Percentiles rank a stretch among this genome's conserved stretches.
Conservation (phyloP, 2,329 filamentous ascomycete genomes). For the Dryadomyces quercus-mongolicae region DNA sequence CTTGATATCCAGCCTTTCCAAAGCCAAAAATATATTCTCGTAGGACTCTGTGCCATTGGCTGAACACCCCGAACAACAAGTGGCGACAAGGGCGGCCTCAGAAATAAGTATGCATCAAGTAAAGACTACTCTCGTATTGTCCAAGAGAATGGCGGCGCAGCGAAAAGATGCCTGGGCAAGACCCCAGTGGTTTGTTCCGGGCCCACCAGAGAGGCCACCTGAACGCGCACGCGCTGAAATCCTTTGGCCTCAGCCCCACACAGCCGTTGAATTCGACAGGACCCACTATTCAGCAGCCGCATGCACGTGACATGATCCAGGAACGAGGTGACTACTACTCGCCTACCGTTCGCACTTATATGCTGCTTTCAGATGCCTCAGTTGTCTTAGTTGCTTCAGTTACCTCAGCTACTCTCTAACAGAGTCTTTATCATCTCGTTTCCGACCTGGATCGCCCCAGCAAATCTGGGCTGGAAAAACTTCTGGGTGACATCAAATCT, state of each 20-base stretch:
- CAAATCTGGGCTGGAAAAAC: slow-evolving; percentile 86
- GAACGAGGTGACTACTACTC: too few relatives aligned
- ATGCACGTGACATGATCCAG: background rate
- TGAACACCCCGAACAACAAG: too few relatives aligned
- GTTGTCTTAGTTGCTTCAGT: background rate
- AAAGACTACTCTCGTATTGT: too few relatives aligned
- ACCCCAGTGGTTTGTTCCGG: background rate
- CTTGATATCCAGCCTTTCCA: background rate
- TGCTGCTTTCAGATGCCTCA: too few relatives aligned
- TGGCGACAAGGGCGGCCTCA: too few relatives aligned
- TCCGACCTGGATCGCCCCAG: slow-evolving; percentile 74
- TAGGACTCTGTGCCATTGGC: too few relatives aligned
- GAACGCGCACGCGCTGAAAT: slow-evolving; percentile 2
- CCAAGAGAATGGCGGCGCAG: background rate
- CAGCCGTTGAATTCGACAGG: background rate
- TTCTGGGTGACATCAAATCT: slow-evolving; percentile 80
- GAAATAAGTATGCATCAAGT: too few relatives aligned
- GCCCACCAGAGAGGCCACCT: background rate
- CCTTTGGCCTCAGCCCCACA: background rate
- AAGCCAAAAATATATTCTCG: background rate
- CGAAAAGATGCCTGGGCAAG: background rate
- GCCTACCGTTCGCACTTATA: too few relatives aligned
- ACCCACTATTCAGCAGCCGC: background rate
- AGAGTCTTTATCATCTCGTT: slow-evolving; percentile 98
- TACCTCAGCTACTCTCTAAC: slow-evolving; percentile 59